Evolutionary conservation across 23 red algal species (phyloP).

Genomic region (Gracilaria caudata): DNA sequence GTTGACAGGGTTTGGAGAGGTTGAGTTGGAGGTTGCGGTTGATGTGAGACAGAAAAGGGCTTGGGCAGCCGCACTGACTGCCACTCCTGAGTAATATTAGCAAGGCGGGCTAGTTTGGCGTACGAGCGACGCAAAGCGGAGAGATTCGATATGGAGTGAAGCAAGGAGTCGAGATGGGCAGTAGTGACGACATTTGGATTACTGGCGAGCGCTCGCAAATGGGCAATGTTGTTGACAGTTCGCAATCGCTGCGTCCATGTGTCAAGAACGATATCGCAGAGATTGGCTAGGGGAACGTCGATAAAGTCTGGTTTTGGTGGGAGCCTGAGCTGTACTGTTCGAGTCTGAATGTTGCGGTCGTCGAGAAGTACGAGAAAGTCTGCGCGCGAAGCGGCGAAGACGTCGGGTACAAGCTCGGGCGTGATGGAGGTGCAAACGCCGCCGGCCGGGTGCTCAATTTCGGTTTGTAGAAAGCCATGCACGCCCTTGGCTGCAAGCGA

Average conservation of each 20-base stretch:
- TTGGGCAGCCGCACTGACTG: background rate
- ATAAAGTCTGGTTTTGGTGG: slow-evolving; percentile 35
- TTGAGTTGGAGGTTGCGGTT: slow-evolving; percentile 12
- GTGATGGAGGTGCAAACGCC: slow-evolving; percentile 30
- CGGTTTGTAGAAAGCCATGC: slow-evolving; percentile 56
- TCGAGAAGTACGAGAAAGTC: slow-evolving; percentile 46
- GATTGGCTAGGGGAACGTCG: slow-evolving; percentile 33
- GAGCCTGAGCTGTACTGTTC: slow-evolving; percentile 41
- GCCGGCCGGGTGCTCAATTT: slow-evolving; percentile 30
- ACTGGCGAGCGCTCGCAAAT: slow-evolving; percentile 20
- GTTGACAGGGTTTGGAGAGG: slow-evolving; percentile 20
- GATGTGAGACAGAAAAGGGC: background rate
- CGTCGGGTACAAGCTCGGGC: slow-evolving; percentile 37
- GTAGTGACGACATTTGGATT: slow-evolving; percentile 60
- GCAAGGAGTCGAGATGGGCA: slow-evolving; percentile 38
- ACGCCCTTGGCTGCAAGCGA: slow-evolving; percentile 44
- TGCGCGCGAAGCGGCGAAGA: slow-evolving; percentile 39
- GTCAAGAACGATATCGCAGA: slow-evolving; percentile 49
- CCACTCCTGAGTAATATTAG: slow-evolving; percentile 35
- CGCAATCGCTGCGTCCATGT: slow-evolving; percentile 45
- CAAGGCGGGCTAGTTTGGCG: slow-evolving; percentile 45
- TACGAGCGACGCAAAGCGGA: slow-evolving; percentile 36
- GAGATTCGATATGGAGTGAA: slow-evolving; percentile 42
- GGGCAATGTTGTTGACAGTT: background rate
- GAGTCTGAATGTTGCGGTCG: slow-evolving; percentile 29